These are phyloP conservation scores for Saccharum officinarum DNA, from an alignment of 176 grass and related monocot genomes.

Conservation along the genomic window DNA sequence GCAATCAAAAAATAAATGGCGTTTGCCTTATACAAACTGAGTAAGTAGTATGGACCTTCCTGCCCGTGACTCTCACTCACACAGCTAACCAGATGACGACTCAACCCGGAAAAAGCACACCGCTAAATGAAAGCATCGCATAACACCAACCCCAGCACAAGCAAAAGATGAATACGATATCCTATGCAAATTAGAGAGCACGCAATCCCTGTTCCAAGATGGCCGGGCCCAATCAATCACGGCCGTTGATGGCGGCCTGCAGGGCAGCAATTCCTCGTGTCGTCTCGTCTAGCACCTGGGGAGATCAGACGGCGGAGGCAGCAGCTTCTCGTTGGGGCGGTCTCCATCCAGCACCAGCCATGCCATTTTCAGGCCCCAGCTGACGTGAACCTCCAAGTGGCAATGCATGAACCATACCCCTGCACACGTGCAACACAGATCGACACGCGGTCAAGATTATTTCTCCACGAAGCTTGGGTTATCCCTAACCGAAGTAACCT, in stretches of 20 bases:
- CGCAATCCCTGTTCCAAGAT: slow-evolving; percentile 13
- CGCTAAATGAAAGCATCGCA: slow-evolving; percentile 4
- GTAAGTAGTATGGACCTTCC: slow-evolving; percentile 12
- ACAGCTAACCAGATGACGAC: slow-evolving; percentile 39
- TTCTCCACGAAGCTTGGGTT: background rate
- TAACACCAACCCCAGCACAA: slow-evolving; percentile 39
- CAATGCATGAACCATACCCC: slow-evolving; percentile 93
- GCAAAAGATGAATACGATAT: slow-evolving; percentile 32
- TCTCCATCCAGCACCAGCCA: slow-evolving; percentile 76
- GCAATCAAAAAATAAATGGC: slow-evolving; percentile 23
- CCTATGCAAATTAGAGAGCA: slow-evolving; percentile 23
- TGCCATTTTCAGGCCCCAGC: slow-evolving; percentile 88
- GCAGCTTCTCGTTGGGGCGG: slow-evolving; percentile 61
- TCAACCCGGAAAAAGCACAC: slow-evolving; percentile 22
- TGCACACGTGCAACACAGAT: slow-evolving; percentile 27
- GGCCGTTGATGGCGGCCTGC: background rate
- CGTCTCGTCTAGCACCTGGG: slow-evolving; percentile 56
- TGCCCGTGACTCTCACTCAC: background rate
- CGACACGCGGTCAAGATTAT: background rate
- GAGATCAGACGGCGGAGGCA: slow-evolving; percentile 74
- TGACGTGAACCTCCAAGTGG: slow-evolving; percentile 84
- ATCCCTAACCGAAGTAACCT: background rate
- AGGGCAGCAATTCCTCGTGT: background rate
- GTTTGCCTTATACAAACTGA: background rate
- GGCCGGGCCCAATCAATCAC: slow-evolving; percentile 13